A percentile compares a stretch with the other conserved stretches of the same genome.
Conservation (phyloP, 345 rosid genomes). For the Garcia nutans region DNA sequence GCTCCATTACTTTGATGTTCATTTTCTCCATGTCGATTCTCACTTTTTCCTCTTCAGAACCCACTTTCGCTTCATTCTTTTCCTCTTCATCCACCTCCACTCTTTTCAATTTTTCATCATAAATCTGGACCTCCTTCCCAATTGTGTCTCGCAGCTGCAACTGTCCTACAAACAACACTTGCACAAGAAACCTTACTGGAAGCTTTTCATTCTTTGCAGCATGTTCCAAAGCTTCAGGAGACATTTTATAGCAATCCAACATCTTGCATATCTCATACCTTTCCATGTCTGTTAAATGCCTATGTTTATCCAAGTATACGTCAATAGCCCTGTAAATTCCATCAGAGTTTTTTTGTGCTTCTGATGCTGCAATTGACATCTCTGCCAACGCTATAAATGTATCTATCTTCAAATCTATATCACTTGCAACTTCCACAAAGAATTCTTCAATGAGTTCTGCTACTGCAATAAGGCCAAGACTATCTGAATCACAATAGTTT, state of each 20-base stretch:
- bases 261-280: conserved; percentile 63
- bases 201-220: conserved; percentile 60
- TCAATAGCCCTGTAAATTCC: conserved; percentile 74
- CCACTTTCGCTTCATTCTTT: neutral
- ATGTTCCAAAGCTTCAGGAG: conserved; percentile 59
- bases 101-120: conserved; percentile 25
- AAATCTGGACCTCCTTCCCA: conserved; percentile 29
- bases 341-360: conserved; percentile 45
- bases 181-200: conserved; percentile 60
- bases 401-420: conserved; percentile 45
- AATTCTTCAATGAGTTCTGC: conserved; percentile 73
- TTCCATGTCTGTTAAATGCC: conserved; percentile 52
- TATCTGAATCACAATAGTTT: conserved; percentile 30
- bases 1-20: conserved; percentile 62
- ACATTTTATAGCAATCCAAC: conserved; percentile 65
- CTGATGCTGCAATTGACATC: conserved; percentile 48
- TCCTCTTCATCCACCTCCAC: conserved; percentile 18
- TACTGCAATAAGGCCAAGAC: conserved; percentile 37
- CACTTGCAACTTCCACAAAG: conserved; percentile 54
- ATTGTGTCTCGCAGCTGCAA: conserved; percentile 56
- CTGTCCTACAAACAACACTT: conserved; percentile 54
- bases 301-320: conserved; percentile 62
- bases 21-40: conserved; percentile 50
- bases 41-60: conserved; percentile 37
- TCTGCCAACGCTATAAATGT: conserved; percentile 55